A percentile compares a stretch with the other conserved stretches of the same genome.
These are phyloP conservation scores for Selenicereus undatus DNA, from an alignment of 148 eudicot species.

Conservation along the genomic window DNA sequence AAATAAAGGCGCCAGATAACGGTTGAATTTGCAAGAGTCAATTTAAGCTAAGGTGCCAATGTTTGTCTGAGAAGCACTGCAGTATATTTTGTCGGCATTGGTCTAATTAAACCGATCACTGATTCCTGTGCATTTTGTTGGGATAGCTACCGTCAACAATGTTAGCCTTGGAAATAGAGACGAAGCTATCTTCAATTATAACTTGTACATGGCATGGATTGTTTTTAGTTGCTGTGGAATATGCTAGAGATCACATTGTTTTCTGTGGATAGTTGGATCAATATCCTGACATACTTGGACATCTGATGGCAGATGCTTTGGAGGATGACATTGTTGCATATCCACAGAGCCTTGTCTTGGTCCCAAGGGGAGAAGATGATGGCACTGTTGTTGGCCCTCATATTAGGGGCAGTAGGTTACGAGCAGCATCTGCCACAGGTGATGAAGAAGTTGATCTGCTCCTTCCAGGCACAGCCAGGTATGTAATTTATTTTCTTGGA, in stretches of 20 bases:
- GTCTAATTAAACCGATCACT: not conserved
- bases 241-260: not conserved
- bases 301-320: slow-evolving; percentile 46
- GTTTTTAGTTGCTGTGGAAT: not conserved
- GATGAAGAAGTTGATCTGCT: slow-evolving; percentile 96
- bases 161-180: not conserved
- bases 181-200: not conserved
- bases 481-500: slow-evolving; percentile 15
- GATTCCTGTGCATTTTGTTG: not conserved
- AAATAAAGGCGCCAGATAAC: not conserved
- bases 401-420: slow-evolving; percentile 80
- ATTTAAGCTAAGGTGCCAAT: not conserved
- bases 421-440: slow-evolving; percentile 79
- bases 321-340: slow-evolving; percentile 69
- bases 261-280: not conserved
- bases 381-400: slow-evolving; percentile 85
- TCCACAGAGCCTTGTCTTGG: slow-evolving; percentile 89
- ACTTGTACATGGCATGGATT: not conserved
- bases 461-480: slow-evolving; percentile 99
- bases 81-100: too few relatives aligned
- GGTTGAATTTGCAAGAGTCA: not conserved
- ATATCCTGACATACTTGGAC: not conserved
- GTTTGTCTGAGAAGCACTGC: not conserved
- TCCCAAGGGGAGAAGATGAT: slow-evolving; percentile 76
- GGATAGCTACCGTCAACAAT: not conserved